Evolutionary conservation across 78 protist genomes (phyloP).

Genomic region (Dictyostelium intermedium): DNA sequence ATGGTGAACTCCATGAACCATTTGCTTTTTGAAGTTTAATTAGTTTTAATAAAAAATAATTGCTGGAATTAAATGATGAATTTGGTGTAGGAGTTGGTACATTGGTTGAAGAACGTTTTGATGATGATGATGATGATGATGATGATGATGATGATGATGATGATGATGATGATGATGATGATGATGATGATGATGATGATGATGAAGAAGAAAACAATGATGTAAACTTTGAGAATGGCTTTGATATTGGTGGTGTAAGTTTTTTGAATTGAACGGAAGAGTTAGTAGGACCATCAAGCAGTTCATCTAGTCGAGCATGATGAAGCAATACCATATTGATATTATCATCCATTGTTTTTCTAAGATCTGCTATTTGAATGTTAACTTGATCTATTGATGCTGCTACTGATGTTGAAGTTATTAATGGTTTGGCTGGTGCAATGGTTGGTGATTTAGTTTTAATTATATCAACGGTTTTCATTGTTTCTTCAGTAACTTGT

Average conservation of each 20-base stretch:
- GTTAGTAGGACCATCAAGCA: no score
- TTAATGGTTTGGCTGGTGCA: no score
- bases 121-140: background rate
- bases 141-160: background rate
- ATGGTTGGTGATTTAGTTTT: background rate
- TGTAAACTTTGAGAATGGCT: background rate
- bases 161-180: background rate
- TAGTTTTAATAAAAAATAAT: background rate
- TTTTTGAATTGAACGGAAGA: no score
- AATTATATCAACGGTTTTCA: background rate
- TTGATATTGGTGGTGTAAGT: background rate
- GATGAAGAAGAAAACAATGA: background rate
- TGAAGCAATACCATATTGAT: no score
- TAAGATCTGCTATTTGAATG: no score
- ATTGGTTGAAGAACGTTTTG: background rate
- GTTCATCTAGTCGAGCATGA: no score
- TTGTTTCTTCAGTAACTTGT: background rate
- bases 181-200: background rate
- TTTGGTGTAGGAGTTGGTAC: no score
- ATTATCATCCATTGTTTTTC: no score
- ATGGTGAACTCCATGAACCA: slow-evolving; percentile 40
- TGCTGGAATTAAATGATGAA: no score
- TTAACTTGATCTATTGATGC: no score
- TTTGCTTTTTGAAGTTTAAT: slow-evolving; percentile 51
- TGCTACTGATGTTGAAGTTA: background rate